Percentiles rank a stretch among this genome's conserved stretches.
phyloP scores from a whole-genome alignment of 805 yeast species.

The Pichia phayaonensis region DNA sequence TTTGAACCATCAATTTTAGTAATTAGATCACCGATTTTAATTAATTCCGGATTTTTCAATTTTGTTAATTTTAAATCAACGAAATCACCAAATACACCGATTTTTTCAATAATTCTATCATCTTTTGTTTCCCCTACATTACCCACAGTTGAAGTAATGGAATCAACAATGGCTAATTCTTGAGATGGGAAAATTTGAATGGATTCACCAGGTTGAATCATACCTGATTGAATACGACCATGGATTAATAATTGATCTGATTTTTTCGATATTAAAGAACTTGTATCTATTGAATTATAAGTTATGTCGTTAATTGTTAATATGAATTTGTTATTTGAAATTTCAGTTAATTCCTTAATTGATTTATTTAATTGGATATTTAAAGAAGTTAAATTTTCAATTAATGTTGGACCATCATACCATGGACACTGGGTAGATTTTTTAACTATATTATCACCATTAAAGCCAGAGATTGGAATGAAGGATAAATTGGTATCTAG shows the following conservation, averaged over 20 bases:
- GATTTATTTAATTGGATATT: conserved; percentile 20
- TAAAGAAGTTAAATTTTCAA: conserved; percentile 31
- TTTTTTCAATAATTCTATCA: conserved; percentile 16
- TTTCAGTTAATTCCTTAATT: conserved; percentile 26
- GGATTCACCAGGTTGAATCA: conserved; percentile 63
- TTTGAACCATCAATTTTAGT: background rate
- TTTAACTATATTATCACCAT: conserved; percentile 58
- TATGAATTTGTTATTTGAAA: conserved; percentile 30
- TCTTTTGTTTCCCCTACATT: conserved; percentile 12
- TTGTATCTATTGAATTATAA: background rate
- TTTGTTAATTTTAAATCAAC: conserved; percentile 37
- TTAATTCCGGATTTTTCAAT: conserved; percentile 32
- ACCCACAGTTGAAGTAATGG: conserved; percentile 20
- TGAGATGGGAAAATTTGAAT: conserved; percentile 49
- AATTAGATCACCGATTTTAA: conserved; percentile 62
- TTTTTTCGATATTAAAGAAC: conserved; percentile 17
- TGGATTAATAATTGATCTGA: conserved; percentile 43
- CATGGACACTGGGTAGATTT: conserved; percentile 23
- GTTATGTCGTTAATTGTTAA: conserved; percentile 57
- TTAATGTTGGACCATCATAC: conserved; percentile 41
- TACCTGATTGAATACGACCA: conserved; percentile 66
- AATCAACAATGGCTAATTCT: conserved; percentile 36
- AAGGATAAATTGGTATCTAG: conserved; percentile 33
- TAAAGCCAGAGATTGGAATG: conserved; percentile 63
- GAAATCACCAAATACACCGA: conserved; percentile 50